Percentiles rank a stretch among this genome's conserved stretches.
Evolutionary conservation across 495 filamentous ascomycete genomes (phyloP).

Genomic region (Hypoxylon perforatum): DNA sequence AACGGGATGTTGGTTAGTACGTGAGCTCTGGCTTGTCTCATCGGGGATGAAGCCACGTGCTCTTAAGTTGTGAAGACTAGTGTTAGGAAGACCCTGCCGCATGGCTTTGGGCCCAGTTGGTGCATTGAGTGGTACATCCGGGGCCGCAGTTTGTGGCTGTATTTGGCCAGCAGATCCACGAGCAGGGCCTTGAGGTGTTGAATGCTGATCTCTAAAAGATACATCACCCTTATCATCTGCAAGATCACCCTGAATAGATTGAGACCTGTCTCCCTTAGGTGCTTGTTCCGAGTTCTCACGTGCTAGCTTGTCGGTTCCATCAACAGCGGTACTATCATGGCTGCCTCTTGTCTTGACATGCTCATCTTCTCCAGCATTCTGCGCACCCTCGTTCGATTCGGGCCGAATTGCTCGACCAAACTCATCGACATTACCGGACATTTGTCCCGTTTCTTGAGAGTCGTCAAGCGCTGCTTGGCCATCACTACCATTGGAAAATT

Average conservation of each 20-base stretch:
- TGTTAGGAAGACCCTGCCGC: conserved; percentile 85
- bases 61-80: conserved; percentile 67
- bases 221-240: conserved; percentile 46
- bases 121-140: conserved; percentile 70
- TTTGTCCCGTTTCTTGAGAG: conserved; percentile 49
- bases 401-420: conserved; percentile 61
- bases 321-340: conserved; percentile 31
- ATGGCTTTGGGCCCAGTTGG: conserved; percentile 95
- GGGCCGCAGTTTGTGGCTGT: conserved; percentile 40
- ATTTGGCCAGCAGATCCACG: conserved; percentile 33
- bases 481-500: conserved; percentile 51
- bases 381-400: conserved; percentile 35
- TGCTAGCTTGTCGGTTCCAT: conserved; percentile 30
- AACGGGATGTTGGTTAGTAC: conserved; percentile 43
- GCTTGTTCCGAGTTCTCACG: conserved; percentile 34
- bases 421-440: conserved; percentile 58
- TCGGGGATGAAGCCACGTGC: conserved; percentile 59
- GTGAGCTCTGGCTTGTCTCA: conserved; percentile 50
- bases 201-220: conserved; percentile 43
- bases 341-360: conserved; percentile 18
- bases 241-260: conserved; percentile 39
- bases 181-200: conserved; percentile 37
- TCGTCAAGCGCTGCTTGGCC: conserved; percentile 49
- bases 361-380: conserved; percentile 33
- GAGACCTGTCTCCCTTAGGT: conserved; percentile 31